Conservation (phyloP, 2,329 filamentous ascomycete genomes). For the Scopulariopsis brevicaulis region DNA sequence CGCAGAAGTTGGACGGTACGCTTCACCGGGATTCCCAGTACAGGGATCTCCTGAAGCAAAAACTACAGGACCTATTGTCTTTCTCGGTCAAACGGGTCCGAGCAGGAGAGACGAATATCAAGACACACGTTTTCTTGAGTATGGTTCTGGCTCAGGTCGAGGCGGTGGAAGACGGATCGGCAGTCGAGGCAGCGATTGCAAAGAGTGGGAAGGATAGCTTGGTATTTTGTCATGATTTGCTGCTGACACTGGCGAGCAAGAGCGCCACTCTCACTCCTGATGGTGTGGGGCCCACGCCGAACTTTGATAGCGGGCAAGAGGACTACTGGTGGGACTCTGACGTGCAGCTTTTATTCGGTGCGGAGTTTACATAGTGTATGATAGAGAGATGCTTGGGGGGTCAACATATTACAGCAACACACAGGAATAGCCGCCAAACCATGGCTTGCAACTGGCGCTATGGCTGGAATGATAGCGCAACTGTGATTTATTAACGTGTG, state of each 20-base stretch:
- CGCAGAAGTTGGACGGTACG: slow-evolving; percentile 16
- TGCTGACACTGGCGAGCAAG: slow-evolving; percentile 8
- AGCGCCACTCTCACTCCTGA: no score
- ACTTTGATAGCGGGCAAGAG: no score
- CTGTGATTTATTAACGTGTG: no score
- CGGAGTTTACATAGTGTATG: no score
- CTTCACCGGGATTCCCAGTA: slow-evolving; percentile 14
- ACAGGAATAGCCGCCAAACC: no score
- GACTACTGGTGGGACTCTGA: no score
- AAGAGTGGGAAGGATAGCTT: slow-evolving; percentile 21
- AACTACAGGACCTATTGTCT: slow-evolving; percentile 15
- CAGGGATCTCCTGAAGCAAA: slow-evolving; percentile 18
- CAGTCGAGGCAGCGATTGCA: slow-evolving; percentile 16
- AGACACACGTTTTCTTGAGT: slow-evolving; percentile 25
- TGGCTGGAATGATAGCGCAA: no score
- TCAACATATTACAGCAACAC: no score
- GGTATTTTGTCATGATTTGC: slow-evolving; percentile 15
- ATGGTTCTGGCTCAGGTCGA: slow-evolving; percentile 27
- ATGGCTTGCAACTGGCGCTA: no score
- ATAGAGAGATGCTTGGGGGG: no score
- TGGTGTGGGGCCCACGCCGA: neutral
- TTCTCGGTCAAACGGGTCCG: slow-evolving; percentile 19
- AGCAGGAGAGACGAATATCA: slow-evolving; percentile 30
- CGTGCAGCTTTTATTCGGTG: no score
- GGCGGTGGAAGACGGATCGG: slow-evolving; percentile 15